Base-by-base conservation (phyloP, 306 rosid species). In the Acacia melanoxylon region DNA sequence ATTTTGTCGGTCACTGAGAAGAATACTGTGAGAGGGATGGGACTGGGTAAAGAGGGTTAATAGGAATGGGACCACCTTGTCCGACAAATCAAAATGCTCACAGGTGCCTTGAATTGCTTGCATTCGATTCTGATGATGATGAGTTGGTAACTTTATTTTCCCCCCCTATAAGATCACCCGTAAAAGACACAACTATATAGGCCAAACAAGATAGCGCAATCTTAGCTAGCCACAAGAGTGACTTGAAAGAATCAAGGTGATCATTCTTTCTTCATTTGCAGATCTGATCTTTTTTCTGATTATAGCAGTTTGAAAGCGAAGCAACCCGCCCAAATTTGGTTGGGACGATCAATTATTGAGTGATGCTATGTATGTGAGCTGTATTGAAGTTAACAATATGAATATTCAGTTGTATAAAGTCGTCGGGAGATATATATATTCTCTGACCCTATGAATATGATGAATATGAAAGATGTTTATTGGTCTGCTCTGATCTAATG, bases 1-100 rank as follows among this genome's bases (percentile, higher is more conserved):
- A 80, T 90, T 87, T 56, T 92, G 97, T 92, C 92, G 97, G 97
- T 85, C 58, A 86, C 54, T 79, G 46, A 22, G 19, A 49, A 22
- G 35, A 41, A 45, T 56, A 45, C n/a, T 71, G 37, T 19, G 72
- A 44, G 40, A 82, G 56, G 68, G 80, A 25, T 25, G 79, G 76
- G 61, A 48, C 68, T 49, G 44, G 76, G 48, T 40, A 65, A 37
- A 37, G 8, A 37, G 77, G 40, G 45, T 37, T 78, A 78, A 35
- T 78, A 75, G 86, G 5, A 27, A 81, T 83, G 79, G 91, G 92
- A 49, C 81, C 85, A 78, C 48, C 76, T 76, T 87, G 65, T 85
- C 90, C 93, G 91, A 91, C 96, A 88, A 14, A 85, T 74, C 9
- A 37, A 74, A 80, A 79, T 65, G 63, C 63, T 86, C 78, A 78